These are phyloP conservation scores for Trichomonascus vanleenenianus DNA, from an alignment of 805 yeast species.

Conservation along the genomic window DNA sequence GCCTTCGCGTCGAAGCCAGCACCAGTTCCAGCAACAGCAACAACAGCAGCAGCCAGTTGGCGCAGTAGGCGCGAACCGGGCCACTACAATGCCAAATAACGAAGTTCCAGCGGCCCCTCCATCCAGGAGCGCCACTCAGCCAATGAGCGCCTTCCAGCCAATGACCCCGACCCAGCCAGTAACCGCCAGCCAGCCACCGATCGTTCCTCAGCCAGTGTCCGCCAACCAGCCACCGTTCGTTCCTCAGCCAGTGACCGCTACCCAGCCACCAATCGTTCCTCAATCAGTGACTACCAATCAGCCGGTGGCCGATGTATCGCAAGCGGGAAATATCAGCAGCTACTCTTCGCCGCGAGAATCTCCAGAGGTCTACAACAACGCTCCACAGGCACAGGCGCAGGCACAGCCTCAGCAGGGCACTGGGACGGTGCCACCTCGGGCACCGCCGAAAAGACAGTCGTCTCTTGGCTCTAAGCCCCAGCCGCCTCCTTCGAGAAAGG, in stretches of 20 bases:
- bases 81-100: background rate
- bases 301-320: background rate
- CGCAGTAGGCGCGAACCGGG: background rate
- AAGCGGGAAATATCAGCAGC: background rate
- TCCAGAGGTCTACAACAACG: background rate
- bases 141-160: background rate
- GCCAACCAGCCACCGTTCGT: background rate
- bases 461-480: background rate
- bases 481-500: slow-evolving; percentile 2
- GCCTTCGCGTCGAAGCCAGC: background rate
- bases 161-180: too few species aligned
- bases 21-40: too few species aligned
- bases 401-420: too few species aligned
- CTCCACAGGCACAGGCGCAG: too few species aligned
- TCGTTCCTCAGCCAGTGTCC: too few species aligned
- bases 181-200: background rate
- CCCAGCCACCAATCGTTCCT: background rate
- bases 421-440: too few species aligned
- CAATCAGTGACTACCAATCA: too few species aligned
- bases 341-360: background rate
- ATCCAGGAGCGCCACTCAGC: slow-evolving; percentile 1
- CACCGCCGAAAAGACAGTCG: slow-evolving; percentile 5
- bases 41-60: background rate
- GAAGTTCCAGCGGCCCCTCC: background rate
- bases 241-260: background rate